A percentile compares a stretch with the other conserved stretches of the same genome.
Evolutionary conservation across 2,329 filamentous ascomycete species (phyloP).

Genomic region (Monilinia vaccinii-corymbosi): DNA sequence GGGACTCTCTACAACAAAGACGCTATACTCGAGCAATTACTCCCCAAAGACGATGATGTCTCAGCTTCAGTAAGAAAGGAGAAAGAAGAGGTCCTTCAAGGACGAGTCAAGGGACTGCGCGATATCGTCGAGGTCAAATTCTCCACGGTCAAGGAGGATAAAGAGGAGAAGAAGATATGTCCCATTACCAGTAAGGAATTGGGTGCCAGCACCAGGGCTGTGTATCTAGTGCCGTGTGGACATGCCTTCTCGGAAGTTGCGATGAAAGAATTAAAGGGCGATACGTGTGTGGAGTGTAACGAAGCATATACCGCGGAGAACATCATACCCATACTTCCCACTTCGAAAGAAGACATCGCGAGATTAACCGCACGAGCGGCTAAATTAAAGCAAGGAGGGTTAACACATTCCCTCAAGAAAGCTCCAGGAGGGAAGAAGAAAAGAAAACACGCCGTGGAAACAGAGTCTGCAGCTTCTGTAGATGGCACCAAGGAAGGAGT

Average conservation of each 20-base stretch:
- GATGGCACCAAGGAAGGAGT: slow-evolving; percentile 10
- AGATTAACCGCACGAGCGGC: slow-evolving; percentile 57
- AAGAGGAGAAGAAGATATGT: slow-evolving; percentile 61
- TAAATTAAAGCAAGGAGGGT: slow-evolving; percentile 58
- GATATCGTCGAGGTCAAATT: slow-evolving; percentile 86
- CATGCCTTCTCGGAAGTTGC: slow-evolving; percentile 88
- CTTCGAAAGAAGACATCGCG: slow-evolving; percentile 59
- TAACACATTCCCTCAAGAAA: slow-evolving; percentile 87
- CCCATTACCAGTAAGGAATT: slow-evolving; percentile 81
- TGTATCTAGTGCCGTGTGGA: slow-evolving; percentile 89
- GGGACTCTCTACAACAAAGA: slow-evolving; percentile 95
- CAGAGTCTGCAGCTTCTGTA: slow-evolving; percentile 26
- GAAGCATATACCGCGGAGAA: slow-evolving; percentile 64
- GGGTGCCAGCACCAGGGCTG: slow-evolving; percentile 67
- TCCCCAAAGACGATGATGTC: slow-evolving; percentile 43
- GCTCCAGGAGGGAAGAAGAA: slow-evolving; percentile 63
- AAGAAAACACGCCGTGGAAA: slow-evolving; percentile 49
- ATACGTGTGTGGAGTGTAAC: slow-evolving; percentile 62
- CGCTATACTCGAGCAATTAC: slow-evolving; percentile 62
- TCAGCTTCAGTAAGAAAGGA: slow-evolving; percentile 36
- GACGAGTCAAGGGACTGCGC: slow-evolving; percentile 65
- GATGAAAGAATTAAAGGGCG: slow-evolving; percentile 68
- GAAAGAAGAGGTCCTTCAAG: slow-evolving; percentile 50
- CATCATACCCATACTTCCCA: slow-evolving; percentile 73
- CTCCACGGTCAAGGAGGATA: slow-evolving; percentile 36